Percentiles rank a stretch among this genome's conserved stretches.
phyloP scores from a whole-genome alignment of 192 early-diverging fungal species.

The Pilobolus umbonatus region DNA sequence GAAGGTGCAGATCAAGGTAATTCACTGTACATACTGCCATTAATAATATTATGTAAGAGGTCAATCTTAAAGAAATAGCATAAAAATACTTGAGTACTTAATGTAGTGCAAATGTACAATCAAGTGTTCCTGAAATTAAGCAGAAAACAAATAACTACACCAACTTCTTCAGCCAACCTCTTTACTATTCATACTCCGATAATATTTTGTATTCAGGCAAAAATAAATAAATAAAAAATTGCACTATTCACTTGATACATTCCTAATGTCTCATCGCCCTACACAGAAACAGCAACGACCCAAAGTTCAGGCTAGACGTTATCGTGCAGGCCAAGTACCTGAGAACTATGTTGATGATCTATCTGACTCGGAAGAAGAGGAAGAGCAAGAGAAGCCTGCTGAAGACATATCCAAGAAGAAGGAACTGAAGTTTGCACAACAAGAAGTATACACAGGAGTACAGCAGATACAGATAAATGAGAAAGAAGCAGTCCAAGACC shows the following conservation, averaged over 20 bases:
- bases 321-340: slow-evolving; percentile 55
- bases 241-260: not conserved
- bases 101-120: not conserved
- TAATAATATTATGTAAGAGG: not conserved
- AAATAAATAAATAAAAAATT: not conserved
- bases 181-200: too few species aligned
- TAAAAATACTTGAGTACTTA: not conserved
- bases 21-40: too few species aligned
- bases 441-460: slow-evolving; percentile 38
- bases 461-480: slow-evolving; percentile 45
- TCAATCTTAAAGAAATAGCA: not conserved
- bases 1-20: too few species aligned
- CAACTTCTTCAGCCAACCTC: too few species aligned
- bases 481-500: slow-evolving; percentile 34
- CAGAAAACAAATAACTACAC: too few species aligned
- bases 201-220: not conserved
- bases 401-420: slow-evolving; percentile 15
- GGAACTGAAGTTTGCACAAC: slow-evolving; percentile 28
- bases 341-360: slow-evolving; percentile 48
- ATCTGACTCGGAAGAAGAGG: slow-evolving; percentile 48
- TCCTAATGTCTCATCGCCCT: slow-evolving; percentile 19
- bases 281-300: slow-evolving; percentile 17
- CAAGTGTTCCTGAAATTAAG: too few species aligned
- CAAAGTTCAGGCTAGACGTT: slow-evolving; percentile 48
- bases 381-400: slow-evolving; percentile 37